Evolutionary conservation across 1,284 basidiomycete genomes (phyloP).

Genomic region (Fomitopsis pinicola): DNA sequence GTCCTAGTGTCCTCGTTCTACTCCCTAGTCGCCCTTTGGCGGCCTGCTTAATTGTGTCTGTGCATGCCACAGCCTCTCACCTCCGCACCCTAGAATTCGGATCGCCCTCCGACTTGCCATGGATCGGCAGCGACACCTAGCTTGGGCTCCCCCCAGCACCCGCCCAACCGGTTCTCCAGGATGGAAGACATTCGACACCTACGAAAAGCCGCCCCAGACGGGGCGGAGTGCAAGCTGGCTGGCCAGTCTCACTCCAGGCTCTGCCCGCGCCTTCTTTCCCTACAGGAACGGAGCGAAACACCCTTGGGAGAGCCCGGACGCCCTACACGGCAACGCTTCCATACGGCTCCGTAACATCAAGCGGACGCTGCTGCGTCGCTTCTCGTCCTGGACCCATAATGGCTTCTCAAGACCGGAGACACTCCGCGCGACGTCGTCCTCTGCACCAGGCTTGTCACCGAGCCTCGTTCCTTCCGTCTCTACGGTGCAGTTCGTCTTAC

Average conservation of each 20-base stretch:
- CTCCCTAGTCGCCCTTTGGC: neutral
- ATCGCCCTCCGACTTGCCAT: neutral
- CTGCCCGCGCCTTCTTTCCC: slow-evolving; percentile 12
- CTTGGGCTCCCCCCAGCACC: slow-evolving; percentile 1
- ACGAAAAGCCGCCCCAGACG: slow-evolving; percentile 12
- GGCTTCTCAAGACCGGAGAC: slow-evolving; percentile 3
- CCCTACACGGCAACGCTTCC: slow-evolving; percentile 7
- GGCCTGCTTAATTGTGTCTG: neutral
- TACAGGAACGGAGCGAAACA: slow-evolving; percentile 13
- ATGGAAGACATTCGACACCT: slow-evolving; percentile 10
- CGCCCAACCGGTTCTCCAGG: neutral
- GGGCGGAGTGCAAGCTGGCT: slow-evolving; percentile 18
- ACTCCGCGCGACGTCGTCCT: slow-evolving; percentile 6
- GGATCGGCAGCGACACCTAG: slow-evolving; percentile 3
- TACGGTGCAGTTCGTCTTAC: slow-evolving; percentile 48
- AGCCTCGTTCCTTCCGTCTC: slow-evolving; percentile 23
- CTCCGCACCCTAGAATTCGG: neutral
- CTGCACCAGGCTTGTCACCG: slow-evolving; percentile 3
- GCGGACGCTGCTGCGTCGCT: slow-evolving; percentile 14
- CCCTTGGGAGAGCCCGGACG: slow-evolving; percentile 11
- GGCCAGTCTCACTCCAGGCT: slow-evolving; percentile 17
- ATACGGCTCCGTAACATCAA: slow-evolving; percentile 16
- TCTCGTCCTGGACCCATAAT: slow-evolving; percentile 15
- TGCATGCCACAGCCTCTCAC: neutral
- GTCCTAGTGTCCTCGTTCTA: neutral